Percentiles rank a stretch among this genome's conserved stretches.
phyloP scores from a whole-genome alignment of 371 early-diverging fungal species.

The Lichtheimia ornata region DNA sequence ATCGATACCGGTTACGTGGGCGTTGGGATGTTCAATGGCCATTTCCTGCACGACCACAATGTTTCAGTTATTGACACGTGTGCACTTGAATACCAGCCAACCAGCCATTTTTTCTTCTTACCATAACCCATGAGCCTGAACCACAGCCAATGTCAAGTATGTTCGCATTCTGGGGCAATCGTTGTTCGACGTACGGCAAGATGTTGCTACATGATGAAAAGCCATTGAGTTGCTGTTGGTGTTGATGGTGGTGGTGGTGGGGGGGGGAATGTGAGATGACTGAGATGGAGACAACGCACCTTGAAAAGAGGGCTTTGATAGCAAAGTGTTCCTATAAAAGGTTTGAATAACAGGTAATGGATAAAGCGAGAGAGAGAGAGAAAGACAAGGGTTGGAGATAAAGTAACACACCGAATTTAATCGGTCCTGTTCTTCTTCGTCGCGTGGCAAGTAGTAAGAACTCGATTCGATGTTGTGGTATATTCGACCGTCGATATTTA shows the following conservation, averaged over 20 bases:
- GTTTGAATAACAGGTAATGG: neutral
- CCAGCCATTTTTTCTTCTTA: too few species aligned
- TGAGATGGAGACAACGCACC: neutral
- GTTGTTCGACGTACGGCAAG: slow-evolving; percentile 20
- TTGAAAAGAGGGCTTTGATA: slow-evolving; percentile 25
- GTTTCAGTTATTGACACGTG: neutral
- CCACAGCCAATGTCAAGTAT: slow-evolving; percentile 31
- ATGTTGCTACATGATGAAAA: slow-evolving; percentile 22
- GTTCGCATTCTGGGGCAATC: slow-evolving; percentile 19
- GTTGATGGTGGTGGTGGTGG: neutral
- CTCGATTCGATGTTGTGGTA: slow-evolving; percentile 38
- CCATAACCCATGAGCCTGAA: slow-evolving; percentile 28
- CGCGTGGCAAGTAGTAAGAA: slow-evolving; percentile 45
- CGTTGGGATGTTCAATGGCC: slow-evolving; percentile 57
- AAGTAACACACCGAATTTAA: slow-evolving; percentile 39
- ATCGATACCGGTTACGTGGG: slow-evolving; percentile 56
- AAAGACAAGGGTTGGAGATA: neutral
- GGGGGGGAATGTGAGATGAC: neutral
- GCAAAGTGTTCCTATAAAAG: slow-evolving; percentile 37
- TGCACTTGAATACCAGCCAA: slow-evolving; percentile 2
- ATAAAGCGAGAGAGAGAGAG: neutral
- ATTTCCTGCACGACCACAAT: slow-evolving; percentile 39
- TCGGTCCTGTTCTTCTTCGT: slow-evolving; percentile 53
- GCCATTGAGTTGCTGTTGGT: neutral
- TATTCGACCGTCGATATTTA: slow-evolving; percentile 42